Evolutionary conservation across 2,329 filamentous ascomycete genomes (phyloP), one percentile per base, ranked within the genome.

Genomic region (Tolypocladium paradoxum): DNA sequence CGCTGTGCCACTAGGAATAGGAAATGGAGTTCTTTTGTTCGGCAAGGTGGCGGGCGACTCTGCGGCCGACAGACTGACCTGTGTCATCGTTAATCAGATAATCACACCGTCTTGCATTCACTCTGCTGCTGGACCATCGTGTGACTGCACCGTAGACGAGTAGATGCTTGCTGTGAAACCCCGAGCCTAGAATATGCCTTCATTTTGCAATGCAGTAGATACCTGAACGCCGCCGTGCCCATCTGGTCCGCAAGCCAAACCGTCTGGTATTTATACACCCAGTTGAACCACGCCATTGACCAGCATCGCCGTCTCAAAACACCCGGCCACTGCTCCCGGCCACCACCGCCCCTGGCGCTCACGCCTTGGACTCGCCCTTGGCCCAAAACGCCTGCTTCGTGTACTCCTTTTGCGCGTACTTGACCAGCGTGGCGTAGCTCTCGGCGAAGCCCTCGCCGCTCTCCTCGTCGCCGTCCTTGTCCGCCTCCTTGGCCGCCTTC

Each of bases 331-430:
- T 24, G 20, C n/a, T 24, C 20, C 38, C n/a, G 20, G 3, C 38
- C 14, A 1, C 12, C 38, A 3, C 6, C 16, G 6, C 40, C 22
- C 6, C 34, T 2, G 24, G 18, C 2, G 18, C 27, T 56, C 51
- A 59, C 35, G 62, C 64, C 57, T 61, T 66, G 16, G 64, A 65
- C 56, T 70, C 68, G 47, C 70, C 66, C 61, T 69, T 71, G 58
- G 68, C 69, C 70, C 74, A 74, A 64, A 76, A 75, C 56, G 71
- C 72, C 71, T 83, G 78, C 71, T 78, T 82, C 60, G 72, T 69
- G 62, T 74, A 75, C 75, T 85, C 81, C 74, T 85, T 85, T 73
- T 84, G 77, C 53, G 82, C 76, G 49, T 83, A 72, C 76, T 85
- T 85, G 60, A 82, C 76, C 54, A 86, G 72, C 54, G 84, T 79